A percentile compares a stretch with the other conserved stretches of the same genome.
These are phyloP conservation scores for Lasiosphaeriaceae sp. DNA, from an alignment of 495 filamentous ascomycete species.

Conservation along the genomic window DNA sequence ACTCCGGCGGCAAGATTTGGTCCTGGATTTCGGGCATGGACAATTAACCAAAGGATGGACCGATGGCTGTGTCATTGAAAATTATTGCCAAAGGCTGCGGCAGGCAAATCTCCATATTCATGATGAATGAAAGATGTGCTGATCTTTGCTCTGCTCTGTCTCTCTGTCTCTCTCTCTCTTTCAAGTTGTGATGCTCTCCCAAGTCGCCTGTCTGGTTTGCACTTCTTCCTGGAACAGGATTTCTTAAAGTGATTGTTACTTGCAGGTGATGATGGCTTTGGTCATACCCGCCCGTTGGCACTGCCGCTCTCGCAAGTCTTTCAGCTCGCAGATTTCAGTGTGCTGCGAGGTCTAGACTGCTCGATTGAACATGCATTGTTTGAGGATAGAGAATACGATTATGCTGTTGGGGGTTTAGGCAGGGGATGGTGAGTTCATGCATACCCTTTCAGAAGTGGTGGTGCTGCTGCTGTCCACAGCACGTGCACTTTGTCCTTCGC, in stretches of 20 bases:
- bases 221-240: conserved; percentile 11
- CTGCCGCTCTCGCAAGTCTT: conserved; percentile 22
- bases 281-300: conserved; percentile 12
- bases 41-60: conserved; percentile 25
- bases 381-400: conserved; percentile 19
- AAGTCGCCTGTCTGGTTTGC: conserved; percentile 11
- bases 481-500: conserved; percentile 7
- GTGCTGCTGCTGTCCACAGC: conserved; percentile 14
- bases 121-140: conserved; percentile 6
- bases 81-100: conserved; percentile 23
- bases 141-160: conserved; percentile 4
- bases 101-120: conserved; percentile 10
- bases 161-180: background rate
- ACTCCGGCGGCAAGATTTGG: conserved; percentile 13
- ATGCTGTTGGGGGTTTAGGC: conserved; percentile 17
- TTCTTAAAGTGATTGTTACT: conserved; percentile 24
- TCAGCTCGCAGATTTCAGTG: conserved; percentile 17
- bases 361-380: conserved; percentile 23
- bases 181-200: conserved; percentile 1
- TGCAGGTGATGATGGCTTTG: conserved; percentile 15
- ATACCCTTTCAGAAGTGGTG: conserved; percentile 28
- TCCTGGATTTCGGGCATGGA: conserved; percentile 15
- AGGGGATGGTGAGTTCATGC: conserved; percentile 23
- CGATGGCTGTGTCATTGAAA: conserved; percentile 21
- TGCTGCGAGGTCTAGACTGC: conserved; percentile 20